Base-by-base conservation (phyloP, 345 rosid genomes). In the Boechera retrofracta region DNA sequence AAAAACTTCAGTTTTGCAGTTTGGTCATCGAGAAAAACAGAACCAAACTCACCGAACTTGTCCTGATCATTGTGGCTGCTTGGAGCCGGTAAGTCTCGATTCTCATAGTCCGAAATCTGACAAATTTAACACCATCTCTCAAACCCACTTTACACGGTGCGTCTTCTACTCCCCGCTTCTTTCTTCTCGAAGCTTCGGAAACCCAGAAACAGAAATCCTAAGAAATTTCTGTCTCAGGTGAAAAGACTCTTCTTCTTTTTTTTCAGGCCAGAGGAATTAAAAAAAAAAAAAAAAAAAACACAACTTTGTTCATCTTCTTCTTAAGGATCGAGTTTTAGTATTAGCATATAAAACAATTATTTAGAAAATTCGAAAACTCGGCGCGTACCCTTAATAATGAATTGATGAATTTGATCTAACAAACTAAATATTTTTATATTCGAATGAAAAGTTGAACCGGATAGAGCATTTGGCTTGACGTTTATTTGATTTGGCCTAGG, bases 1-100 rank as follows among this genome's bases (percentile, higher is more conserved):
- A 62, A 62, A 62, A 15, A 18, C 10, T 58, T 8, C 42, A 58
- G 7, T 16, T 58, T 58, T 58, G 51, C 67, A 41, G 33, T 21
- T 21, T 21, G 21, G 21, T 21, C 21, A 21, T 21, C 21, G 21
- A 21, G 21, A 21, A 21, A 38, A 39, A 10, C 31, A 60, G 10
- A 38, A 60, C 4, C 31, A 60, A 60, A 38, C 47, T 60, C 38
- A 60, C 65, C 65, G 29, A 10, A 18, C 45, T 36, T 38, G 29
- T 36, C 47, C n/a, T 16, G 65, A 10, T 10, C 28, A 18, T 18
- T 18, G 47, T 36, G 5, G 47, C 47, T 64, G 4, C 3, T 2
- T 28, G 13, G 32, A 62, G 7, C 63, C 6, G 63, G 39, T n/a
- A 58, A 38, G 5, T 29, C 18, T 12, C 10, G 60, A 55, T 13